phyloP scores from a whole-genome alignment of 1,284 basidiomycete genomes.

The Ceratorhiza oryzae-sativae region DNA sequence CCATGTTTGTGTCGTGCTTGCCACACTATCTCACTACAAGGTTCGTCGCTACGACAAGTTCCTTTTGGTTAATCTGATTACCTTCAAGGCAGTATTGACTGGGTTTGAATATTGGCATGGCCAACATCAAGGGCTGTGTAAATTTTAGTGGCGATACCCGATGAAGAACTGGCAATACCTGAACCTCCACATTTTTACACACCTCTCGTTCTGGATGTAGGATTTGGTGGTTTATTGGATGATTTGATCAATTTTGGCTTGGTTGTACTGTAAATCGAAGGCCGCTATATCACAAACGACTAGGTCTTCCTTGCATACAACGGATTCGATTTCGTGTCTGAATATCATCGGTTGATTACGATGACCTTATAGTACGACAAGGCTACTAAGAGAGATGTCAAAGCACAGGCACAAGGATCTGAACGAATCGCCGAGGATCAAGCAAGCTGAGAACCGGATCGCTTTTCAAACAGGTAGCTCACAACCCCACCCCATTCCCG shows the following conservation, averaged over 20 bases:
- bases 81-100: conserved; percentile 21
- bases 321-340: no score
- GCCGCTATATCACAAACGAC: no score
- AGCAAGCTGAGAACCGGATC: conserved; percentile 35
- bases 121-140: conserved; percentile 28
- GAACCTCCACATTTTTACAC: no score
- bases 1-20: conserved; percentile 80
- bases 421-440: neutral
- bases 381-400: no score
- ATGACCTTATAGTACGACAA: no score
- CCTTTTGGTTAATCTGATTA: neutral
- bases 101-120: conserved; percentile 38
- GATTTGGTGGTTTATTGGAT: no score
- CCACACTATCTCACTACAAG: conserved; percentile 76
- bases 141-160: conserved; percentile 11
- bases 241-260: no score
- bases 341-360: no score
- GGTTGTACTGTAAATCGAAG: no score
- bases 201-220: no score
- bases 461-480: conserved; percentile 70
- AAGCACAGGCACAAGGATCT: neutral
- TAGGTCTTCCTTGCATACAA: no score
- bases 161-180: no score
- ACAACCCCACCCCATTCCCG: conserved; percentile 61
- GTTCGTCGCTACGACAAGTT: neutral